These are phyloP conservation scores for Trametes pubescens DNA, from an alignment of 1,284 basidiomycete genomes.

Conservation along the genomic window DNA sequence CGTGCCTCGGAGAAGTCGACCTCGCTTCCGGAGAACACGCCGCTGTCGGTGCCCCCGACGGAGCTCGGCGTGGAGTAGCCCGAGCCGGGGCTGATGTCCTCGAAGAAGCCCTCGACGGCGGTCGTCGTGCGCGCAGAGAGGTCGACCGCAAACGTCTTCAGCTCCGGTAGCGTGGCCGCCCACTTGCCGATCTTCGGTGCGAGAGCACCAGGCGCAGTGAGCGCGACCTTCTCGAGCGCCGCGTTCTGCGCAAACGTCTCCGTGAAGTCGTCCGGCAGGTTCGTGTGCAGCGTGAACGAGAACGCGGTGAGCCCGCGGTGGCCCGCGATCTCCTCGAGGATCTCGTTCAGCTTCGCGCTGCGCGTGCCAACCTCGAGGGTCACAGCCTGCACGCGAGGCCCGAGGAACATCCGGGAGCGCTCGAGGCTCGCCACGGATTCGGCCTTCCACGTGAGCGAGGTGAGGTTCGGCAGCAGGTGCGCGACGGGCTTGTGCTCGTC, in stretches of 20 bases:
- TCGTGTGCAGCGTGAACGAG: constrained; percentile 71
- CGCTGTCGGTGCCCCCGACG: constrained; percentile 71
- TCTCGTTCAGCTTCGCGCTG: constrained; percentile 63
- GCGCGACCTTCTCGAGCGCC: constrained; percentile 63
- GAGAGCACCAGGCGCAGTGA: constrained; percentile 76
- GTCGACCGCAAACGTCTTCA: constrained; percentile 73
- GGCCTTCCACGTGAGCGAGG: constrained; percentile 73
- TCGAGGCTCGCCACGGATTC: constrained; percentile 71
- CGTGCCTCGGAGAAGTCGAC: constrained; percentile 75
- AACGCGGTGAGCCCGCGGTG: constrained; percentile 69
- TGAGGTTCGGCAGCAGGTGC: constrained; percentile 73
- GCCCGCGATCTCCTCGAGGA: constrained; percentile 68
- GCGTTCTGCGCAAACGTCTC: constrained; percentile 66
- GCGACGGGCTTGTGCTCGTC: constrained; percentile 66
- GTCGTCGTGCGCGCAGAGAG: constrained; percentile 69
- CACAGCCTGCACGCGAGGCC: constrained; percentile 63
- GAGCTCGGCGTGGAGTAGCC: constrained; percentile 74
- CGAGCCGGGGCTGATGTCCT: constrained; percentile 66
- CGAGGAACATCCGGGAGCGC: constrained; percentile 68
- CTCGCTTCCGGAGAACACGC: constrained; percentile 77
- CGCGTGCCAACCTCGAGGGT: constrained; percentile 67
- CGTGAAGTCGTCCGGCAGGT: constrained; percentile 73
- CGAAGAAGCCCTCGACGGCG: constrained; percentile 80
- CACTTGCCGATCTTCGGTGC: constrained; percentile 73
- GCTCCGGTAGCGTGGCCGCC: constrained; percentile 63